Evolutionary conservation across 2,329 filamentous ascomycete species (phyloP), one percentile per base, ranked within the genome.

Genomic region (Gaeumannomyces sp.): DNA sequence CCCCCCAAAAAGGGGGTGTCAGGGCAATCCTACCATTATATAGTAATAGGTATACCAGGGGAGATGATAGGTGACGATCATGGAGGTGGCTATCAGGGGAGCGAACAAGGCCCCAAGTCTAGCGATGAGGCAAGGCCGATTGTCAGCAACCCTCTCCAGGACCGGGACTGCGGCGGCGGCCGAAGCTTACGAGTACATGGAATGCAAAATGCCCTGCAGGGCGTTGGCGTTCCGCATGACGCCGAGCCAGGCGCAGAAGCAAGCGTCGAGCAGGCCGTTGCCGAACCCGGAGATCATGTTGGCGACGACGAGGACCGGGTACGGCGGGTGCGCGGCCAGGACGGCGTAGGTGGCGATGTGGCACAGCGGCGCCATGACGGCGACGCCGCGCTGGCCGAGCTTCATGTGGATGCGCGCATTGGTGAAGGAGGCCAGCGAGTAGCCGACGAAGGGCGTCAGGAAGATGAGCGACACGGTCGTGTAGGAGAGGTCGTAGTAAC

Each of bases 11-110:
- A 13, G 4, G 25, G 1, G 11, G 16, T 28, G 4, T 16, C 57
- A 6, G 4, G 19, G 16, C 31, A 6, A 38, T 11, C 31, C 16
- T 71, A 89, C 85, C 87, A 92, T 90, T 59, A 92, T 76, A 71
- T 91, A 92, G 74, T 92, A 93, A 72, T 89, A 93, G 2, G 79
- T 78, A 69, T 88, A 91, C 90, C 90, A 93, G 0, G 79, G 79
- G 62, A 88, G 68, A 7, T 78, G 69, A 0, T 78, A 85, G 70
- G 85, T 85, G 0, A 86, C 86, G 53, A 92, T 85, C 81, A 93
- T 84, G 0, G 82, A 83, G 0, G 90, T 92, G 0, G 89, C 89
- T 61, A 92, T 82, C 4, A 92, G 73, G 0, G 90, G 90, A n/a
- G 85, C 81, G 0, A 92, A 76, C 0, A 89, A 85, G 0, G 87